Percentiles rank a stretch among this genome's conserved stretches.
Evolutionary conservation across 176 grass and related monocot species (phyloP).

Genomic region (Triticum aestivum): IWGSC_CS_RefSeq_v2.1 NC_057806.1:678767997-678768496

Average conservation of each 20-base stretch:
- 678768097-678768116: constrained; percentile 63
- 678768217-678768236: neutral
- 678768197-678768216: constrained; percentile 58
- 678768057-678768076: constrained; percentile 73
- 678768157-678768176: neutral
- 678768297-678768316: constrained; percentile 52
- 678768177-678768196: constrained; percentile 13
- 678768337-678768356: constrained; percentile 49
- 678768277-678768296: constrained; percentile 81
- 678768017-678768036: constrained; percentile 82
- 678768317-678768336: constrained; percentile 51
- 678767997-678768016: constrained; percentile 59
- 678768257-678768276: constrained; percentile 65
- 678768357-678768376: constrained; percentile 55
- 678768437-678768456: constrained; percentile 42
- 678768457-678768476: constrained; percentile 53
- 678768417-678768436: constrained; percentile 41
- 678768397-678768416: constrained; percentile 18
- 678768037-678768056: constrained; percentile 64
- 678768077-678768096: constrained; percentile 49
- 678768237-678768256: neutral
- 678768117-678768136: constrained; percentile 77
- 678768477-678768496: constrained; percentile 56
- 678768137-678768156: constrained; percentile 63
- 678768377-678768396: constrained; percentile 42